Evolutionary conservation across 2,329 filamentous ascomycete species (phyloP), one percentile per base, ranked within the genome.

Genomic region (Ophiosphaerella narmari): DNA sequence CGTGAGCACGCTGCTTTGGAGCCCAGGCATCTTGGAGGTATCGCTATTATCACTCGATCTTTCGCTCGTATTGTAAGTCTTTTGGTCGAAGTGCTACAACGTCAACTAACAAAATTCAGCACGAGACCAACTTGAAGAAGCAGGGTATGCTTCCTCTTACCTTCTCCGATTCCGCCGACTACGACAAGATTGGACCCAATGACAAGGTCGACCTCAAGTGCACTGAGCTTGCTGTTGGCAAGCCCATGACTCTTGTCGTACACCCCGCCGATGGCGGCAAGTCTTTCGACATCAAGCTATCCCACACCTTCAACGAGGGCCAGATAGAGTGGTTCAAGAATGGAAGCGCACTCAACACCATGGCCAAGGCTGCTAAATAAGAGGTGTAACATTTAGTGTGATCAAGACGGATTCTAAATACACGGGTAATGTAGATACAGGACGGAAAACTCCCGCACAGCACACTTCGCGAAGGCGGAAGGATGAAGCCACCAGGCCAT

Each of bases 71-170:
- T 99, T 74, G 78, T 80, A 74, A 75, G 78, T 78, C 26, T 44
- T 31, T 16, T 8, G 5, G 37, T 5, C 35, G 16, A 21, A 23
- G 16, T 31, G 24, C 37, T 4, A 5, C 13, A 7, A 38, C 5
- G 18, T 21, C 2, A 35, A 31, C 53, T 51, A 48, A 61, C 36
- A 45, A 35, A 43, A 45, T 50, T 45, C 54, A 80, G 78, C 94
- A 99, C 85, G 94, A 99, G 85, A 99, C 94, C 82, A 99, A 99
- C 86, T 80, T 99, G 82, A 99, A 99, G 90, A 99, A 99, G 88
- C 94, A 99, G 86, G 94, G 94, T 80, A 97, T 99, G 93, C 89
- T 99, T 80, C 94, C 94, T 70, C 85, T 99, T 62, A 97, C 92
- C 68, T 99, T 99, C 81, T 79, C 86, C 50, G 87, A 97, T 74